Conservation (phyloP, 495 filamentous ascomycete genomes). For the Penicillium maclennaniae region DNA sequence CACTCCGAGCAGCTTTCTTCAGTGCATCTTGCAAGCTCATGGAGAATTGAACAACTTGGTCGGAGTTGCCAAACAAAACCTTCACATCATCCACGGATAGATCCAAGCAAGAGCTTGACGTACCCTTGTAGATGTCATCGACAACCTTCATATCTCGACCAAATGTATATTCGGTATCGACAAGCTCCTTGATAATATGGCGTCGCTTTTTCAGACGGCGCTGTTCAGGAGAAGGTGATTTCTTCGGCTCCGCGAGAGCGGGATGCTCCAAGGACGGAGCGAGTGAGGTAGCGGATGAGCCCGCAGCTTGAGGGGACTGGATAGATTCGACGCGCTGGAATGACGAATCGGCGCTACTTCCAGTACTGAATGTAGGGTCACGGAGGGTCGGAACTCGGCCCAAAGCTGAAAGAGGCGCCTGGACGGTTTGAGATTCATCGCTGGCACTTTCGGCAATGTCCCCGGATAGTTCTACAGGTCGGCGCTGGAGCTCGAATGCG, state of each 20-base stretch:
- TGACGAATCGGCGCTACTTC: constrained; percentile 41
- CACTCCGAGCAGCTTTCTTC: constrained; percentile 66
- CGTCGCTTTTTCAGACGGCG: constrained; percentile 61
- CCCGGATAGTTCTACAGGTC: constrained; percentile 5
- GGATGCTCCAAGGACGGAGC: constrained; percentile 31
- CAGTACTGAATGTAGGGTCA: constrained; percentile 57
- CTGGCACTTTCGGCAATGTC: background rate
- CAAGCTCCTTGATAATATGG: constrained; percentile 80
- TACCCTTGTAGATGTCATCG: constrained; percentile 96
- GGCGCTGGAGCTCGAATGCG: background rate
- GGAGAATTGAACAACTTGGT: constrained; percentile 80
- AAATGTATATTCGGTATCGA: constrained; percentile 87
- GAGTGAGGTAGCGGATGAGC: constrained; percentile 42
- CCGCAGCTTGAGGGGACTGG: constrained; percentile 34
- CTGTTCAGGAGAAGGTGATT: constrained; percentile 53
- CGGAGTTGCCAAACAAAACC: constrained; percentile 83
- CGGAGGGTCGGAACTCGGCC: constrained; percentile 45
- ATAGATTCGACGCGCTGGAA: constrained; percentile 32
- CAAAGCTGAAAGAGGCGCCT: background rate
- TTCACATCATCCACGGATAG: constrained; percentile 82
- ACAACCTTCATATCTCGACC: constrained; percentile 92
- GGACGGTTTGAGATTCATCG: background rate
- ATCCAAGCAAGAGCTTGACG: constrained; percentile 73
- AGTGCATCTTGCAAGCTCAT: constrained; percentile 70
- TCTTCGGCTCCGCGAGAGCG: constrained; percentile 20